These are phyloP conservation scores for Rosa lucieae DNA, from an alignment of 306 rosid species.

Conservation along the genomic window DNA sequence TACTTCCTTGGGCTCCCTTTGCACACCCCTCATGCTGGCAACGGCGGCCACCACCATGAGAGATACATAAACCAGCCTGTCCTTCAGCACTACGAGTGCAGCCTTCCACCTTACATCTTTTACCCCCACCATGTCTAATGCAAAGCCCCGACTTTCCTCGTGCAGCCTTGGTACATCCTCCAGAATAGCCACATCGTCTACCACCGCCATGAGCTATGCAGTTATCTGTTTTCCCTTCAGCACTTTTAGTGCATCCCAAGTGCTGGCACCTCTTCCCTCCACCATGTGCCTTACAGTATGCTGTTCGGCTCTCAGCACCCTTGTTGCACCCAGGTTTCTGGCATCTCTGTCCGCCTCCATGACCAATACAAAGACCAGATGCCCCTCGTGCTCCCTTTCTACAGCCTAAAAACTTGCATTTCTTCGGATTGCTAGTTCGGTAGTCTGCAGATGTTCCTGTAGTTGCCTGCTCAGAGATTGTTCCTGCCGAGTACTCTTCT, in stretches of 20 bases:
- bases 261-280: slow-evolving; percentile 92
- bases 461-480: slow-evolving; percentile 49
- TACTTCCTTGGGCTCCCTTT: slow-evolving; percentile 98
- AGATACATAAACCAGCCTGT: slow-evolving; percentile 92
- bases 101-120: slow-evolving; percentile 75
- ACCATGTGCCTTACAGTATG: slow-evolving; percentile 97
- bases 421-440: slow-evolving; percentile 57
- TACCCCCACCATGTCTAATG: slow-evolving; percentile 97
- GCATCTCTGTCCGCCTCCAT: slow-evolving; percentile 99
- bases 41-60: slow-evolving; percentile 99
- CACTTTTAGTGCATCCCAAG: slow-evolving; percentile 97
- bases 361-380: slow-evolving; percentile 97
- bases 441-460: slow-evolving; percentile 47
- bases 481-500: slow-evolving; percentile 49
- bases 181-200: slow-evolving; percentile 67
- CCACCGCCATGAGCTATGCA: slow-evolving; percentile 99
- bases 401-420: slow-evolving; percentile 73
- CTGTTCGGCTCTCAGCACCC: slow-evolving; percentile 97
- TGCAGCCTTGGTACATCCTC: slow-evolving; percentile 90
- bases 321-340: slow-evolving; percentile 95
- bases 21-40: slow-evolving; percentile 62
- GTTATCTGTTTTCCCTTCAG: slow-evolving; percentile 94
- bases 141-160: slow-evolving; percentile 97
- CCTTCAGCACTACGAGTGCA: slow-evolving; percentile 98
- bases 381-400: slow-evolving; percentile 92